Base-by-base conservation (phyloP, 257 asterid genomes). In the Solanum virginianum region DNA sequence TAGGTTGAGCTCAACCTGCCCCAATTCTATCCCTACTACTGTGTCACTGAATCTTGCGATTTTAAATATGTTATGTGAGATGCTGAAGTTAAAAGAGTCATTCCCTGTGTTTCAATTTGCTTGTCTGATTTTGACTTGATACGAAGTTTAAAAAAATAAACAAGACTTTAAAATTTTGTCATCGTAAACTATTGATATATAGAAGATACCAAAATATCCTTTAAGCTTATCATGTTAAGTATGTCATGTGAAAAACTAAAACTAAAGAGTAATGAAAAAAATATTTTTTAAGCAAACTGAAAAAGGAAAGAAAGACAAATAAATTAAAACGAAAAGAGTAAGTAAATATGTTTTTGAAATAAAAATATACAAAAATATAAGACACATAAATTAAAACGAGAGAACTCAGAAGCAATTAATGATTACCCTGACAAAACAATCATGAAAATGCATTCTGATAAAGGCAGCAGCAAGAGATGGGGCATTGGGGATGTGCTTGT, bases 371-470 rank as follows among this genome's bases (percentile, higher is more conserved):
- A 11, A 12, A 12, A 57, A 1, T 57, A 20, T 29, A 29, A 57
- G 7, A 65, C 10, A 26, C 16, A 6, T 68, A 32, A 32, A 68
- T 68, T 68, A 13, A 68, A 68, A 15, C 4, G 0, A 2, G 1
- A 1, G 2, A 7, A 41, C 6, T 22, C 17, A 7, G 0, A 32
- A 32, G 36, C 36, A 32, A 32, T 32, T 14, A 18, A 10, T 24
- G 56, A 51, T 80, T 87, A 87, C 91, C 32, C 80, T 80, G 29
- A 89, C 87, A 39, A 89, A 89, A 51, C 91, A 89, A 65, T 89
- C 91, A 15, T 89, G 89, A 53, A 89, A 89, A 10, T 89, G 91
- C 86, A 89, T 80, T 20, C 88, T 86, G 5, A 89, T 79, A 4
- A 89, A 74, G 68, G 91, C 90, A 70, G 91, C 85, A 51, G 88